phyloP scores from a whole-genome alignment of 164 flowering plant genomes.

The Santalum album region DNA sequence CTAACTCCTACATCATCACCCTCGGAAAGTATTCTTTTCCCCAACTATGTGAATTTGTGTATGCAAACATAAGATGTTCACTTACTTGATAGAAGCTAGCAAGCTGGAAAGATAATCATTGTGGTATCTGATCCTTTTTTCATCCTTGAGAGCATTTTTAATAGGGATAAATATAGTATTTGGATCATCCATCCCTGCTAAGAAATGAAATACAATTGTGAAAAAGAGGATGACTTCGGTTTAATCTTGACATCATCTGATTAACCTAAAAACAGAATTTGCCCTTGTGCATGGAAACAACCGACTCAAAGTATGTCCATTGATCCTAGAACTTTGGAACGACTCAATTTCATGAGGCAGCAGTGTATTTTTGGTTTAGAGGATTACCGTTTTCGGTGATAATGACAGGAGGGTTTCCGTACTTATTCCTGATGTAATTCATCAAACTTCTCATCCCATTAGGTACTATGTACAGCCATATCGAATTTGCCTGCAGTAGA shows the following conservation, averaged over 20 bases:
- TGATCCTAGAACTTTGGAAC: no score
- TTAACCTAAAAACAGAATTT: no score
- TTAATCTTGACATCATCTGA: no score
- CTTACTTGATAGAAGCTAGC: slow-evolving; percentile 69
- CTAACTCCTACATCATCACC: no score
- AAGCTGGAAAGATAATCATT: slow-evolving; percentile 66
- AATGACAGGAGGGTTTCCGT: slow-evolving; percentile 70
- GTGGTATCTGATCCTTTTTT: slow-evolving; percentile 80
- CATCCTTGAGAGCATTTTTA: slow-evolving; percentile 69
- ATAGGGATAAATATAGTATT: slow-evolving; percentile 42
- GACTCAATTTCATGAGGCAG: not conserved
- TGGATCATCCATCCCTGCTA: slow-evolving; percentile 88
- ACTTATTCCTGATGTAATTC: slow-evolving; percentile 77
- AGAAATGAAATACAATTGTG: slow-evolving; percentile 4
- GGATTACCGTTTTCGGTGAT: slow-evolving; percentile 84
- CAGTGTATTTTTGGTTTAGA: not conserved
- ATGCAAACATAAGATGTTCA: not conserved
- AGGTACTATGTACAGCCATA: slow-evolving; percentile 92
- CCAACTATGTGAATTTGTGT: no score
- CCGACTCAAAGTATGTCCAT: not conserved
- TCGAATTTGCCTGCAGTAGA: slow-evolving; percentile 63
- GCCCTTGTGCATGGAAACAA: no score
- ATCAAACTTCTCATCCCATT: slow-evolving; percentile 69
- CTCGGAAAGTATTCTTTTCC: no score
- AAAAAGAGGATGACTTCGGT: no score